These are phyloP conservation scores for Geotrichum phurueaensis DNA, from an alignment of 1,139 yeast species.

Conservation along the genomic window DNA sequence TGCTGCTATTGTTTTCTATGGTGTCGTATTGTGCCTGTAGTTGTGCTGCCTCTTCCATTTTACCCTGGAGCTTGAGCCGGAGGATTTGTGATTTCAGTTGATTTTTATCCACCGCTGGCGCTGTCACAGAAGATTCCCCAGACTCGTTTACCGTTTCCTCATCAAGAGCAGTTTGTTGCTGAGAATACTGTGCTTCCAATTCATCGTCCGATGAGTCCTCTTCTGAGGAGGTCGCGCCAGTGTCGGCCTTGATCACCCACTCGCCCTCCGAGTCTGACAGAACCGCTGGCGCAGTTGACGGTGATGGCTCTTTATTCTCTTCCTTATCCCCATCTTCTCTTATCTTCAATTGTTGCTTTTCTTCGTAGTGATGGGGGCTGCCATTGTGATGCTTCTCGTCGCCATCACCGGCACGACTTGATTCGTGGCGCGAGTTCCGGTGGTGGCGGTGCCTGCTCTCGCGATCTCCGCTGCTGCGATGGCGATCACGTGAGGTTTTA, in stretches of 20 bases:
- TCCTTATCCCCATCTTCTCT: background rate
- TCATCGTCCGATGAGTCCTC: background rate
- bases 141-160: background rate
- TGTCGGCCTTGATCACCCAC: slow-evolving; percentile 28
- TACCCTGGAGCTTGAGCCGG: slow-evolving; percentile 35
- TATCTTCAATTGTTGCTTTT: background rate
- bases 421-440: background rate
- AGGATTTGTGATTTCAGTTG: slow-evolving; percentile 36
- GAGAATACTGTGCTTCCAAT: background rate
- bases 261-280: slow-evolving; percentile 22
- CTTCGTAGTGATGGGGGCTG: background rate
- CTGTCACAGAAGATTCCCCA: background rate
- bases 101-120: slow-evolving; percentile 26
- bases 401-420: background rate
- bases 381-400: background rate
- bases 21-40: slow-evolving; percentile 32
- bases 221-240: slow-evolving; percentile 12
- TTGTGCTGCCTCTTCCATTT: slow-evolving; percentile 23
- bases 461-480: background rate
- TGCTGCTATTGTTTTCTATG: background rate
- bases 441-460: background rate
- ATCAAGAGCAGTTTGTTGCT: slow-evolving; percentile 5
- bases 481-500: background rate
- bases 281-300: background rate
- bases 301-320: background rate